Evolutionary conservation across 2,329 filamentous ascomycete genomes (phyloP).

Genomic region (Trichophyton rubrum): DNA sequence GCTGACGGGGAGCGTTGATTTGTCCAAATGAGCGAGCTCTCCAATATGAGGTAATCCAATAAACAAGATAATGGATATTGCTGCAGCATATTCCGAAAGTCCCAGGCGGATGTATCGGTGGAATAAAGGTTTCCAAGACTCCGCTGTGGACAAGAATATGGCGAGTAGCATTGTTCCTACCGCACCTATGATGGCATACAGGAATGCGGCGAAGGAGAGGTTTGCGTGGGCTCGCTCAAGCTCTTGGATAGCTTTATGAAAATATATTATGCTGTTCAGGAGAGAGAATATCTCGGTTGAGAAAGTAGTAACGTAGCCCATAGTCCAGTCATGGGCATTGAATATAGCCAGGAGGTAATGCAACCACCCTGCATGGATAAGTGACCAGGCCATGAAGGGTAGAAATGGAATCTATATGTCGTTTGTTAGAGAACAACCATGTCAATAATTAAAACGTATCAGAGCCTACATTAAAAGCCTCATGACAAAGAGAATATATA

Average conservation of each 20-base stretch:
- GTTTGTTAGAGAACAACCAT: not conserved
- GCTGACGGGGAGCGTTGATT: slow-evolving; percentile 46
- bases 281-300: slow-evolving; percentile 55
- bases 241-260: slow-evolving; percentile 55
- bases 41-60: slow-evolving; percentile 51
- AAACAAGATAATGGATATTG: slow-evolving; percentile 54
- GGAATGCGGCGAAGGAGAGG: slow-evolving; percentile 49
- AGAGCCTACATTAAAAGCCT: slow-evolving; percentile 40
- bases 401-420: slow-evolving; percentile 43
- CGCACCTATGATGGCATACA: slow-evolving; percentile 53
- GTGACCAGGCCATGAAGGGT: slow-evolving; percentile 56
- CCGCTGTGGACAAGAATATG: slow-evolving; percentile 49
- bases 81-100: slow-evolving; percentile 51
- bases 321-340: slow-evolving; percentile 58
- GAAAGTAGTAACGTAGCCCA: slow-evolving; percentile 57
- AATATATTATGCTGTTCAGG: slow-evolving; percentile 56
- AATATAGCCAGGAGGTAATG: slow-evolving; percentile 51
- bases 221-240: slow-evolving; percentile 45
- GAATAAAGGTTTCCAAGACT: slow-evolving; percentile 49
- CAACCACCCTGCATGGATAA: slow-evolving; percentile 55
- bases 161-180: slow-evolving; percentile 52
- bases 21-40: slow-evolving; percentile 46
- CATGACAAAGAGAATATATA: slow-evolving; percentile 46
- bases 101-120: slow-evolving; percentile 50
- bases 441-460: not conserved